Evolutionary conservation across 2,329 filamentous ascomycete species (phyloP).

Genomic region (Pleoardoris graminearum): DNA sequence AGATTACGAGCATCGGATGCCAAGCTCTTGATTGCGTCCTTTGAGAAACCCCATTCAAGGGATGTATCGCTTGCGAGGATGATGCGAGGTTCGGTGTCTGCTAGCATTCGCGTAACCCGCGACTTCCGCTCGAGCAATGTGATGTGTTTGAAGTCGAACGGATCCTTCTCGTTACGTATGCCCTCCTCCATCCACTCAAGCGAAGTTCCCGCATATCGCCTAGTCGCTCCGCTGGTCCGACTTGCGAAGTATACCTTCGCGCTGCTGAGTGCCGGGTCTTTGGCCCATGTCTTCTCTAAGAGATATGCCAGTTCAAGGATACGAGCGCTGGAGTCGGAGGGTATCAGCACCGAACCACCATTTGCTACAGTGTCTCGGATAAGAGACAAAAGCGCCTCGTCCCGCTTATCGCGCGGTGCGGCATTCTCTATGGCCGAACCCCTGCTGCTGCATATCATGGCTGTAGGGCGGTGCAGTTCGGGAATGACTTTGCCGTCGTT

Average conservation of each 20-base stretch:
- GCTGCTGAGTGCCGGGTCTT: conserved; percentile 49
- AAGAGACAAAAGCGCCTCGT: conserved; percentile 81
- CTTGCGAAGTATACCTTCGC: conserved; percentile 78
- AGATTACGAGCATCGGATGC: conserved; percentile 79
- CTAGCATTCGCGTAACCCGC: conserved; percentile 72
- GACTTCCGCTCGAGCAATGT: conserved; percentile 80
- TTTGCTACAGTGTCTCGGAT: conserved; percentile 76
- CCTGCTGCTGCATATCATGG: conserved; percentile 86
- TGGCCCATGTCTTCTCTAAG: conserved; percentile 84
- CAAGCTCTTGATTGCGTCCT: conserved; percentile 73
- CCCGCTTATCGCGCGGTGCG: conserved; percentile 74
- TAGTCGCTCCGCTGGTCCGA: conserved; percentile 81
- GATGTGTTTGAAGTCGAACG: conserved; percentile 88
- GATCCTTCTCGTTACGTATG: conserved; percentile 89
- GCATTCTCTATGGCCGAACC: conserved; percentile 73
- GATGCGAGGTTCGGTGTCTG: conserved; percentile 63
- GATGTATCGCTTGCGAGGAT: conserved; percentile 90
- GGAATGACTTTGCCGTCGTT: conserved; percentile 90
- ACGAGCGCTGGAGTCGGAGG: conserved; percentile 92
- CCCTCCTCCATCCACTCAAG: conserved; percentile 97
- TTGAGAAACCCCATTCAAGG: conserved; percentile 93
- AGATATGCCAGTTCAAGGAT: conserved; percentile 91
- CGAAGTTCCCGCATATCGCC: conserved; percentile 92
- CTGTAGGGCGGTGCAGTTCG: conserved; percentile 88
- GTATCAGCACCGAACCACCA: conserved; percentile 89